Base-by-base conservation (phyloP, 257 asterid species). In the Solanum chmielewskii region DNA sequence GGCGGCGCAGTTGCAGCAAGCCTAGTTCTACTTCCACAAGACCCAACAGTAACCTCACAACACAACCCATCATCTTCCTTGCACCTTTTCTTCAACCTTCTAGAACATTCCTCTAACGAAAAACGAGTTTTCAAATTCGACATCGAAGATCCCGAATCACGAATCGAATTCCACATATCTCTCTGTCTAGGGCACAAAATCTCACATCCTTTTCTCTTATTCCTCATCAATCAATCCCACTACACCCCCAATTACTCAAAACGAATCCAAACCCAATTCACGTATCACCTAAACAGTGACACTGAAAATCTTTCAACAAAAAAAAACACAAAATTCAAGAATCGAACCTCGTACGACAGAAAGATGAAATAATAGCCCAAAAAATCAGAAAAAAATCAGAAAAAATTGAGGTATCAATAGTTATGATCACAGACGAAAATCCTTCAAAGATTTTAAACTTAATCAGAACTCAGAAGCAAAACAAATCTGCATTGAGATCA, bases 131-230 rank as follows among this genome's bases (percentile, higher is more conserved):
- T 90, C 21, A 89, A 85, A 78, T 91, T 90, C 25, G 92, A 91
- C 44, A 89, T 21, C 20, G 90, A 90, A 2, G 92, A 91, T 49
- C 87, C 87, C 41, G 80, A 85, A 86, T 88, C 92, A 29, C 60
- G 85, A 39, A 70, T 64, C 16, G 88, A 88, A 64, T 83, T 89
- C 76, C 85, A 84, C 47, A 44, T 16, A 4, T 81, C 92, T 60
- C 88, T 84, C 68, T 88, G 77, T 27, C 47, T 86, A 35, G 87
- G 86, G 86, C 88, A 86, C 41, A 88, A 35, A 87, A 89, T 82
- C 86, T 91, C 93, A 85, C 91, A 90, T 47, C 93, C 92, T 88
- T 91, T 91, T 20, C 93, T 86, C 89, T 91, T 91, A 87, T 90
- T 91, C 91, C 91, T 91, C 93, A 90, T 88, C 88, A 86, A 83